Evolutionary conservation across 2,329 filamentous ascomycete species (phyloP).

Genomic region (Phyllosticta ampelicida): DNA sequence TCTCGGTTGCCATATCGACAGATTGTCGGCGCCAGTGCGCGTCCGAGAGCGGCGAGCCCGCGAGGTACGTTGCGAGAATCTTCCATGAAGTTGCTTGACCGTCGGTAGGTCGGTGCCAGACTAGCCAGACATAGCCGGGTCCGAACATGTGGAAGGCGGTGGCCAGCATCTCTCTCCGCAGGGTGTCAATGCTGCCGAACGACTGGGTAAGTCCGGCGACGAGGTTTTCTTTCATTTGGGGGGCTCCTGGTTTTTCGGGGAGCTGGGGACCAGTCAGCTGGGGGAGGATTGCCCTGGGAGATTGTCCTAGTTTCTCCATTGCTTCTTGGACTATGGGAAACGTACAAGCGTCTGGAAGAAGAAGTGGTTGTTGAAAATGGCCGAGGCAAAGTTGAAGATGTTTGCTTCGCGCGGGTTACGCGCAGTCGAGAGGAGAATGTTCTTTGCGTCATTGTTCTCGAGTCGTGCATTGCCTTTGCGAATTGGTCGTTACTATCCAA

Average conservation of each 20-base stretch:
- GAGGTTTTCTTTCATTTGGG: constrained; percentile 35
- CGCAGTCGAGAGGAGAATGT: constrained; percentile 63
- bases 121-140: constrained; percentile 93
- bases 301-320: neutral
- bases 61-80: constrained; percentile 81
- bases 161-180: constrained; percentile 67
- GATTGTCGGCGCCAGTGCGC: constrained; percentile 68
- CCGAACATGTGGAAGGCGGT: constrained; percentile 90
- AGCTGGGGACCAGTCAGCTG: constrained; percentile 10
- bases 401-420: constrained; percentile 67
- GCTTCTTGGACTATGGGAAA: neutral
- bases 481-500: constrained; percentile 6
- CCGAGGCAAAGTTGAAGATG: constrained; percentile 92
- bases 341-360: constrained; percentile 55
- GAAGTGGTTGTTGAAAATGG: constrained; percentile 86
- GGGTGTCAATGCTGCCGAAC: constrained; percentile 75
- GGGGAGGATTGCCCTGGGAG: neutral
- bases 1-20: constrained; percentile 58
- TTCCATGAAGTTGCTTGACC: constrained; percentile 44
- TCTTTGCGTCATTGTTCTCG: constrained; percentile 51
- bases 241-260: constrained; percentile 36
- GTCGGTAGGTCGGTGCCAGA: constrained; percentile 39
- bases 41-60: constrained; percentile 75
- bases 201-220: constrained; percentile 50
- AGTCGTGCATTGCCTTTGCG: constrained; percentile 44